Evolutionary conservation across 768 basidiomycete genomes (phyloP).

Genomic region (Rhizopogon rudus): DNA sequence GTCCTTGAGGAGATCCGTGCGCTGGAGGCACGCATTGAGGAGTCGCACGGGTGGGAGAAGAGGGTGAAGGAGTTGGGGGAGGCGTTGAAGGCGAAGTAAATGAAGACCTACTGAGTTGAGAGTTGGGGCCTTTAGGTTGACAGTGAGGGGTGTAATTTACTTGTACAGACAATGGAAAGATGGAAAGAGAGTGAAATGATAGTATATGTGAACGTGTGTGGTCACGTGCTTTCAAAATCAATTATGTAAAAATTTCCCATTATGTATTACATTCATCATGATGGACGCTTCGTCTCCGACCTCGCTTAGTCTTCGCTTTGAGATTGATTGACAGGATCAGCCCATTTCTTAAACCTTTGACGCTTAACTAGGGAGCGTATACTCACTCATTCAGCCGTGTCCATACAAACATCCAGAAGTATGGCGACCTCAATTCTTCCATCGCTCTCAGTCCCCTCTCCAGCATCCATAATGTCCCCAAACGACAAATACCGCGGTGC

Average conservation of each 20-base stretch:
- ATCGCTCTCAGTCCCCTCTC: not conserved
- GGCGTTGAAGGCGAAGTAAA: constrained; percentile 10
- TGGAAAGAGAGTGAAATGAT: no score
- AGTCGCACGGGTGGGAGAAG: constrained; percentile 21
- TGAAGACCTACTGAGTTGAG: no score
- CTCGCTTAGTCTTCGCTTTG: not conserved
- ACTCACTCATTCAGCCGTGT: not conserved
- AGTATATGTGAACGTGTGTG: no score
- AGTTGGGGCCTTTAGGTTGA: no score
- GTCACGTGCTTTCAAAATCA: no score
- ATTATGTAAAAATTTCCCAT: no score
- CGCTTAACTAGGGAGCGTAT: not conserved
- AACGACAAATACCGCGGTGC: constrained; percentile 77
- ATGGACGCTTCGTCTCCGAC: not conserved
- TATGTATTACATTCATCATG: no score
- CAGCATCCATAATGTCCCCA: constrained; percentile 7
- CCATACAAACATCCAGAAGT: not conserved
- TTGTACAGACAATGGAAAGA: no score
- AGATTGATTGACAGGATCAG: not conserved
- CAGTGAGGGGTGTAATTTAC: no score
- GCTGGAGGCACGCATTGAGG: constrained; percentile 19
- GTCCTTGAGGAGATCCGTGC: constrained; percentile 23
- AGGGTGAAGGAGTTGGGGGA: constrained; percentile 22
- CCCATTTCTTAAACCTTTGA: not conserved
- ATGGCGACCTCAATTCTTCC: constrained; percentile 9